phyloP scores from a whole-genome alignment of 192 early-diverging fungal species.

The Piromyces sp. region DNA sequence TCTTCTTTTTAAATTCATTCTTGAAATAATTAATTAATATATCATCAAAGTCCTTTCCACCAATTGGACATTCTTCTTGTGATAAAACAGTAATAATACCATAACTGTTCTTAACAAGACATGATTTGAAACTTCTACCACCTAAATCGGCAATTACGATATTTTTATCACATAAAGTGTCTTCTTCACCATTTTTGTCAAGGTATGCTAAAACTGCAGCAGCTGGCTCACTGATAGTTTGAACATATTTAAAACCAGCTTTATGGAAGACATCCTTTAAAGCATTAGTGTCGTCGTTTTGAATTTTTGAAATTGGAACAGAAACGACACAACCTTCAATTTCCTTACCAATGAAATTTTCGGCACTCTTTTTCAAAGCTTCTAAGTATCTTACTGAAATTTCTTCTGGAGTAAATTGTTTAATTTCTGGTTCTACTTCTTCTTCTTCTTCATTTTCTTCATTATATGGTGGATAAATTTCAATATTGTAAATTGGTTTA shows the following conservation, averaged over 20 bases:
- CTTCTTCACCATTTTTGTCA: conserved; percentile 13
- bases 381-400: conserved; percentile 62
- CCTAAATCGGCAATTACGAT: conserved; percentile 82
- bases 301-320: conserved; percentile 62
- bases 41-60: conserved; percentile 74
- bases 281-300: conserved; percentile 46
- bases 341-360: conserved; percentile 59
- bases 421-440: conserved; percentile 12
- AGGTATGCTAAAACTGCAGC: conserved; percentile 80
- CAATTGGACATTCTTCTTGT: conserved; percentile 57
- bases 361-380: conserved; percentile 71
- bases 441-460: conserved; percentile 37
- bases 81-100: conserved; percentile 67
- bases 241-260: conserved; percentile 63
- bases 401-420: conserved; percentile 47
- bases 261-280: conserved; percentile 44
- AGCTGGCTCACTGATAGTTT: conserved; percentile 73
- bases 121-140: conserved; percentile 64
- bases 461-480: background rate
- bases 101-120: conserved; percentile 56
- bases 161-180: conserved; percentile 45
- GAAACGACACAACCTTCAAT: conserved; percentile 73
- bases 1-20: conserved; percentile 75
- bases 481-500: conserved; percentile 40
- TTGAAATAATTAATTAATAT: conserved; percentile 61